Evolutionary conservation across 176 grass and related monocot species (phyloP).

Genomic region (Otatea glauca): DNA sequence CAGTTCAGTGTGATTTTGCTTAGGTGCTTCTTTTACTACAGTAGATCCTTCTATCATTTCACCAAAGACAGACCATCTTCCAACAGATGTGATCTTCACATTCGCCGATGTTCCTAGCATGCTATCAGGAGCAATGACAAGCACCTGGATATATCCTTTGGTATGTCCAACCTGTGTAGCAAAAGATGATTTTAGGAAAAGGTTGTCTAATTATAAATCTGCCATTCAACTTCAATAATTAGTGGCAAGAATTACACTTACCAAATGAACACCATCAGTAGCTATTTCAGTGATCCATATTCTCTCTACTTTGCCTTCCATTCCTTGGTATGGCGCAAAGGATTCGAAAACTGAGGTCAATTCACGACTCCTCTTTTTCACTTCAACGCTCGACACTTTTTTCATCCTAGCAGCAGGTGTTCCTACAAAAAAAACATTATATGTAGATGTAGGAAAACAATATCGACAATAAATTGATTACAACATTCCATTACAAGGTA

Average conservation of each 20-base stretch:
- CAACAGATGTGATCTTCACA: constrained; percentile 79
- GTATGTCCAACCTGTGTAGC: constrained; percentile 83
- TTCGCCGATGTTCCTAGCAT: constrained; percentile 73
- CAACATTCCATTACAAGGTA: background rate
- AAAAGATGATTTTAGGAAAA: constrained; percentile 34
- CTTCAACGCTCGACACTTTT: constrained; percentile 78
- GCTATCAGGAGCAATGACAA: constrained; percentile 81
- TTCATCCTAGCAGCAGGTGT: constrained; percentile 98
- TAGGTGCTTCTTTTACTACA: constrained; percentile 35
- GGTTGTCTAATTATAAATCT: constrained; percentile 12
- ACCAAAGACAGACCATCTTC: constrained; percentile 92
- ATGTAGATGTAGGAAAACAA: background rate
- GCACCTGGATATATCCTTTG: constrained; percentile 91
- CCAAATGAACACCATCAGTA: constrained; percentile 87
- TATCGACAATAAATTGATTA: background rate
- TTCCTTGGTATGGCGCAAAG: constrained; percentile 85
- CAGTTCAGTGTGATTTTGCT: constrained; percentile 21
- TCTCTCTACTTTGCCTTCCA: constrained; percentile 71
- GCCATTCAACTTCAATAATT: background rate
- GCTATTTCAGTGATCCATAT: constrained; percentile 95
- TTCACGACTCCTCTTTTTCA: constrained; percentile 88
- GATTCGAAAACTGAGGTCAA: constrained; percentile 89
- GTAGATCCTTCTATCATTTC: constrained; percentile 61
- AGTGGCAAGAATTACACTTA: constrained; percentile 34
- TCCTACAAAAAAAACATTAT: constrained; percentile 57